phyloP scores from a whole-genome alignment of 2,329 filamentous ascomycete species.

The Periconia sp. region DNA sequence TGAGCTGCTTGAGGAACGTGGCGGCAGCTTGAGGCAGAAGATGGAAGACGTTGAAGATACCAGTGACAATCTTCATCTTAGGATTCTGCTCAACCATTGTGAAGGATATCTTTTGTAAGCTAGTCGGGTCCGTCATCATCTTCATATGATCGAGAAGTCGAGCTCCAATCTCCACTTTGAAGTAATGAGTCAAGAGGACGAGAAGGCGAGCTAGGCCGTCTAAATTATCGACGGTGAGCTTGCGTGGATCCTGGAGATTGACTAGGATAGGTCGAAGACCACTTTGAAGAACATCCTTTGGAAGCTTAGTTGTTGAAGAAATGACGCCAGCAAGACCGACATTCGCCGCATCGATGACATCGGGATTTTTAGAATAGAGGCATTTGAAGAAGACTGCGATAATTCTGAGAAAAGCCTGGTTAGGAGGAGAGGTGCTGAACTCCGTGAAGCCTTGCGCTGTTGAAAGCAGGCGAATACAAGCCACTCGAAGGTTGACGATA shows the following conservation, averaged over 20 bases:
- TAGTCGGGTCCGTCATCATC: conserved; percentile 79
- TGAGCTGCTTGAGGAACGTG: conserved; percentile 86
- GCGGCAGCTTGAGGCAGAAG: conserved; percentile 90
- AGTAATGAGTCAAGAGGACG: conserved; percentile 94
- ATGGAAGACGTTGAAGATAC: conserved; percentile 96
- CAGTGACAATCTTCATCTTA: conserved; percentile 92
- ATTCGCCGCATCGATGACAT: conserved; percentile 93
- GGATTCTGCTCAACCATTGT: conserved; percentile 91
- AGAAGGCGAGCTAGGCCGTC: conserved; percentile 90
- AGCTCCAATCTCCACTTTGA: conserved; percentile 97
- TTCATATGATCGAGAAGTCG: conserved; percentile 94
- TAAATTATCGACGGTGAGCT: conserved; percentile 84
- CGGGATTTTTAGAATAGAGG: conserved; percentile 88
- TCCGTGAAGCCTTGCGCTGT: conserved; percentile 94
- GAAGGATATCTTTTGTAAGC: conserved; percentile 90
- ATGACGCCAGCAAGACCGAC: conserved; percentile 87
- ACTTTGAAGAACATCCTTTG: conserved; percentile 93
- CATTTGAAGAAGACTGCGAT: conserved; percentile 98
- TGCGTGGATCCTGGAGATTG: conserved; percentile 91
- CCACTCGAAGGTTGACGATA: conserved; percentile 88
- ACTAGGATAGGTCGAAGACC: conserved; percentile 94
- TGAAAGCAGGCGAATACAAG: conserved; percentile 90
- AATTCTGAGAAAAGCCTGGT: conserved; percentile 67
- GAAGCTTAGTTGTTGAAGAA: conserved; percentile 85
- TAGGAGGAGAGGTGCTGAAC: conserved; percentile 77